A percentile compares a stretch with the other conserved stretches of the same genome.
Conservation (phyloP, 192 early-diverging fungal genomes). For the Umbelopsis vinacea region DNA sequence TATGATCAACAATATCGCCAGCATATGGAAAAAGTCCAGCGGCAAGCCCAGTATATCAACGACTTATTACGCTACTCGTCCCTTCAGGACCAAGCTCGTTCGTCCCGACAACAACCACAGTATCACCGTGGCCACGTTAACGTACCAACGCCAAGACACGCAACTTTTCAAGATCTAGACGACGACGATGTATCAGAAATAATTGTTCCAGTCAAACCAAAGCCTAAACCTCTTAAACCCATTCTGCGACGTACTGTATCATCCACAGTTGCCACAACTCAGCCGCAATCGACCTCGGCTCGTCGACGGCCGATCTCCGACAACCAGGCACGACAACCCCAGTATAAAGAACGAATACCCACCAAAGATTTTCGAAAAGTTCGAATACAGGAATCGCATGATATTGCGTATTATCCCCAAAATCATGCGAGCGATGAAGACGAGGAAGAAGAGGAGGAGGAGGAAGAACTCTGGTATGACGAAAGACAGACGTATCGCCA, state of each 20-base stretch:
- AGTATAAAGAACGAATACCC: not conserved
- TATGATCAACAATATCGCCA: conserved; percentile 11
- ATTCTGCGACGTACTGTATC: not conserved
- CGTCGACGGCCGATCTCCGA: not conserved
- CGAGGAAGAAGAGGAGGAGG: not conserved
- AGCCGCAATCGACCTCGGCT: not conserved
- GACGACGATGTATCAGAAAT: not conserved
- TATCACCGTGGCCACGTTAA: not conserved
- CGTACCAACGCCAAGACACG: conserved; percentile 12
- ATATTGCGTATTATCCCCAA: not conserved
- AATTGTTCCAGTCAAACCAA: not conserved
- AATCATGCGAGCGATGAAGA: not conserved
- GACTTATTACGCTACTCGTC: conserved; percentile 7
- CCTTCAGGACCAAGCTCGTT: not conserved
- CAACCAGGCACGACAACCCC: not conserved
- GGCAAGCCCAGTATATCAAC: conserved; percentile 14
- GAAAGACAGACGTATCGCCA: not conserved
- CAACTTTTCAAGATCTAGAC: not conserved
- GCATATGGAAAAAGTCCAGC: conserved; percentile 7
- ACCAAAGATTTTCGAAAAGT: not conserved
- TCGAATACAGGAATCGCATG: not conserved
- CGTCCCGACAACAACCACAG: not conserved
- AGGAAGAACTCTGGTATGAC: not conserved
- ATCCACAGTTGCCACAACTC: not conserved
- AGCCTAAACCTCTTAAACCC: not conserved